A percentile compares a stretch with the other conserved stretches of the same genome.
Evolutionary conservation across 2,329 filamentous ascomycete species (phyloP).

Genomic region (Monilinia vaccinii-corymbosi): DNA sequence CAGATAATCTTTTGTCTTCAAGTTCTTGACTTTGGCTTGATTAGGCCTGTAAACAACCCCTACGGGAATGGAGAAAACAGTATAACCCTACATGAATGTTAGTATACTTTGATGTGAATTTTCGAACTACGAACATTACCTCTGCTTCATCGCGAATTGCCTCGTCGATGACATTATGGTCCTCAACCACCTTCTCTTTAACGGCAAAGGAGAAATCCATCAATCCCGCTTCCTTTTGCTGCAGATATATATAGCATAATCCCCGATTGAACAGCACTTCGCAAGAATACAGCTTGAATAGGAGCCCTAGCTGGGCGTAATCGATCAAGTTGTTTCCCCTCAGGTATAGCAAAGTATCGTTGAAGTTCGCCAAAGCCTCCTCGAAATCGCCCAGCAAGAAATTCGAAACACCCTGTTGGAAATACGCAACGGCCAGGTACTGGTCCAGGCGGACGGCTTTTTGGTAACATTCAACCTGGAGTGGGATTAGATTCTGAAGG

Average conservation of each 20-base stretch:
- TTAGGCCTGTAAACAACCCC: conserved; percentile 93
- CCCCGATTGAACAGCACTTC: conserved; percentile 97
- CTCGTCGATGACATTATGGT: conserved; percentile 97
- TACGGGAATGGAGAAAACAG: conserved; percentile 95
- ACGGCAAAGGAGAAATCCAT: conserved; percentile 84
- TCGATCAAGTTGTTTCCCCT: conserved; percentile 96
- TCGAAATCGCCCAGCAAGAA: conserved; percentile 96
- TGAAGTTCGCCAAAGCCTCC: conserved; percentile 95
- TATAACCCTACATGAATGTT: conserved; percentile 63
- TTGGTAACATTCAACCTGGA: conserved; percentile 88
- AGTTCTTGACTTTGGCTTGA: conserved; percentile 94
- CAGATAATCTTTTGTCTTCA: conserved; percentile 96
- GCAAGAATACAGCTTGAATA: conserved; percentile 95
- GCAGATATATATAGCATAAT: conserved; percentile 92
- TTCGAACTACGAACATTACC: conserved; percentile 39
- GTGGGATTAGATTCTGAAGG: conserved; percentile 9
- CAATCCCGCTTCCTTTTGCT: conserved; percentile 83
- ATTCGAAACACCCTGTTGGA: conserved; percentile 96
- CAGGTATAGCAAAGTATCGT: conserved; percentile 90
- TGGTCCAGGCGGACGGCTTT: conserved; percentile 82
- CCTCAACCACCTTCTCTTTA: conserved; percentile 91
- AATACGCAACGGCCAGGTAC: conserved; percentile 95
- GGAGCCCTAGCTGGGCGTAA: conserved; percentile 88
- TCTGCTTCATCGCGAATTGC: conserved; percentile 89
- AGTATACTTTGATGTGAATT: conserved; percentile 8